Evolutionary conservation across 768 basidiomycete species (phyloP), one percentile per base, ranked within the genome.

Genomic region (Collybiopsis confluens): DNA sequence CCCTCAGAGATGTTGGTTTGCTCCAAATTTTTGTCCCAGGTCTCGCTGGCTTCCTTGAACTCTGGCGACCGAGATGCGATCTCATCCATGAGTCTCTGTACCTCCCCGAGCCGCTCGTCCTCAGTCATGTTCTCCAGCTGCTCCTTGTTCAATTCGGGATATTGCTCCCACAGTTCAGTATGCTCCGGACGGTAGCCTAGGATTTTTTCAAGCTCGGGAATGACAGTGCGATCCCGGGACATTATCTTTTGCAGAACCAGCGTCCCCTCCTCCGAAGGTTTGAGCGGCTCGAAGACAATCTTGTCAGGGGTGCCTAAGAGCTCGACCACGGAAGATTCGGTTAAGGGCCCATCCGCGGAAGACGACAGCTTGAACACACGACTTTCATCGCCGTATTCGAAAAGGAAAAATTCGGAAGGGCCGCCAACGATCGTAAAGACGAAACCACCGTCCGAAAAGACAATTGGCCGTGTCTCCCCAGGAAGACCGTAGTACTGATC

Each of bases 361-460:
- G 24, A 28, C 4, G 26, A 57, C 8, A 46, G 13, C 27, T 37
- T 48, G 36, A 37, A 48, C 33, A 48, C 21, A 18, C 21, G 24
- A 44, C 45, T 59, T 69, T n/a, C 55, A 74, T 76, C 66, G 24
- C 70, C 65, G 54, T 72, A 72, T 2, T 76, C 76, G 46, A 64
- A 67, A 54, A 77, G 60, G 21, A 76, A 62, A 16, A 75, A 45
- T 23, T 52, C 49, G n/a, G 28, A 18, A 15, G 40, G 42, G 15
- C 77, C 76, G 57, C 78, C 78, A 33, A 78, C 67, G 42, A 78
- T 63, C 10, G 69, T 71, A 15, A 76, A 55, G 18, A 62, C 42
- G 28, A 75, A 61, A 5, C 30, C 8, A 56, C 58, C 21, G 46
- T 49, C 40, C 13, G 33, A 64, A 62, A 63, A 73, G 38, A 72